Evolutionary conservation across 805 yeast genomes (phyloP).

Genomic region (Blastobotrys mokoenaii): DNA sequence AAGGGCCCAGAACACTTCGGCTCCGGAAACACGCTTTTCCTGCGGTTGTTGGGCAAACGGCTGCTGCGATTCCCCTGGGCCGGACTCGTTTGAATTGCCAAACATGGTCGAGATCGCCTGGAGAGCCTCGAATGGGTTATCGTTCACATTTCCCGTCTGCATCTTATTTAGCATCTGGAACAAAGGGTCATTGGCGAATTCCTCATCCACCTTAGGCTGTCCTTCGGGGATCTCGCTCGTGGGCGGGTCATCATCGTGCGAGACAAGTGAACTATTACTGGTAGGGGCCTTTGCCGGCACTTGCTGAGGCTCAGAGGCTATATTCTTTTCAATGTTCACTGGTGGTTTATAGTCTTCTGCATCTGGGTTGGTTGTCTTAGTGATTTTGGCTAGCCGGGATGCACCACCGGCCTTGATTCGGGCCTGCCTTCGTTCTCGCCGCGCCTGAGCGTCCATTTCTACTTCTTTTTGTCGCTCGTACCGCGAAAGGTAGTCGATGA

Average conservation of each 20-base stretch:
- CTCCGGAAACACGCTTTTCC: neutral
- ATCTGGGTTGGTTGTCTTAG: constrained; percentile 21
- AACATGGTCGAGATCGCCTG: constrained; percentile 1
- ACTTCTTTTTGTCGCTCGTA: neutral
- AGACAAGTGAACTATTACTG: constrained; percentile 5
- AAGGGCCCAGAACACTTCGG: constrained; percentile 14
- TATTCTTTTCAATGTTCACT: neutral
- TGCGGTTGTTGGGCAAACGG: neutral
- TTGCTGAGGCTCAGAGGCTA: neutral
- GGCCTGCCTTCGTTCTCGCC: constrained; percentile 26
- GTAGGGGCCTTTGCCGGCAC: neutral
- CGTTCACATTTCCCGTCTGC: constrained; percentile 6
- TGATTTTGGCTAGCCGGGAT: constrained; percentile 25
- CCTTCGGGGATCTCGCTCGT: constrained; percentile 6
- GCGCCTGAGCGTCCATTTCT: constrained; percentile 7
- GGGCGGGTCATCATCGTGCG: constrained; percentile 11
- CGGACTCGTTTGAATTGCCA: neutral
- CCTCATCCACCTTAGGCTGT: constrained; percentile 1
- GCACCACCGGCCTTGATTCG: constrained; percentile 23
- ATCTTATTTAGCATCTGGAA: constrained; percentile 16
- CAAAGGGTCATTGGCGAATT: constrained; percentile 14
- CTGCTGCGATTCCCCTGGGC: neutral
- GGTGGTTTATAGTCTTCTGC: constrained; percentile 17
- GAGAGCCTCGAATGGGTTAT: constrained; percentile 1
- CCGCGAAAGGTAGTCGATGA: too few relatives aligned